A percentile compares a stretch with the other conserved stretches of the same genome.
Evolutionary conservation across 306 rosid genomes (phyloP).

Genomic region (Lupinus albus): DNA sequence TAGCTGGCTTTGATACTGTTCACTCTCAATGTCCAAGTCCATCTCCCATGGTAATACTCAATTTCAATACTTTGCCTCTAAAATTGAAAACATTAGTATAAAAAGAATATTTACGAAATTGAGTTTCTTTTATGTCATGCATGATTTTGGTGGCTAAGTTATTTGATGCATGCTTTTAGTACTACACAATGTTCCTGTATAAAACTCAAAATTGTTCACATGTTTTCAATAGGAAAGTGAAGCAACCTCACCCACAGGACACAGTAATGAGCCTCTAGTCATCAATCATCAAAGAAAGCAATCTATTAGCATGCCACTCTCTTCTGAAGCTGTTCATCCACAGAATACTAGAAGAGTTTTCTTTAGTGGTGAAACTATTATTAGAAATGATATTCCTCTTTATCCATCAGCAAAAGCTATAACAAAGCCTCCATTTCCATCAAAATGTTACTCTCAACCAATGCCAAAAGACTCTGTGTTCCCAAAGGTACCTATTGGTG

Average conservation of each 20-base stretch:
- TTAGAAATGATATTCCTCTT: conserved; percentile 28
- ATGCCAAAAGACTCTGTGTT: conserved; percentile 44
- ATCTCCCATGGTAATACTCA: conserved; percentile 49
- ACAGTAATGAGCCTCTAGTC: conserved; percentile 36
- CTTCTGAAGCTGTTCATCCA: conserved; percentile 43
- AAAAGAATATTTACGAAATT: neutral
- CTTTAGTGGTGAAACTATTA: conserved; percentile 48
- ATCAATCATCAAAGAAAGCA: conserved; percentile 54
- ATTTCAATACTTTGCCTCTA: neutral
- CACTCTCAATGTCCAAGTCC: conserved; percentile 41
- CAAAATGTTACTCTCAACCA: conserved; percentile 77
- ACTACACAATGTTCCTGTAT: neutral
- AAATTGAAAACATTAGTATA: neutral
- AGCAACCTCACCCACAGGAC: conserved; percentile 31
- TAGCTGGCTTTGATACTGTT: conserved; percentile 57
- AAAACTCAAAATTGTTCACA: conserved; percentile 20
- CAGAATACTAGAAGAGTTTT: conserved; percentile 41
- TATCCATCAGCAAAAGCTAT: neutral
- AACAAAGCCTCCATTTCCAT: conserved; percentile 36
- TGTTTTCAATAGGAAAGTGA: conserved; percentile 50
- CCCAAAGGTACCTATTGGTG: conserved; percentile 27
- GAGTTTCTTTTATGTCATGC: neutral
- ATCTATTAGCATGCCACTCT: conserved; percentile 80
- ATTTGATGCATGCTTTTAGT: neutral
- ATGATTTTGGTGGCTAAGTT: neutral